Conservation (phyloP, 495 filamentous ascomycete genomes). For the Aspergillus affinis region DNA sequence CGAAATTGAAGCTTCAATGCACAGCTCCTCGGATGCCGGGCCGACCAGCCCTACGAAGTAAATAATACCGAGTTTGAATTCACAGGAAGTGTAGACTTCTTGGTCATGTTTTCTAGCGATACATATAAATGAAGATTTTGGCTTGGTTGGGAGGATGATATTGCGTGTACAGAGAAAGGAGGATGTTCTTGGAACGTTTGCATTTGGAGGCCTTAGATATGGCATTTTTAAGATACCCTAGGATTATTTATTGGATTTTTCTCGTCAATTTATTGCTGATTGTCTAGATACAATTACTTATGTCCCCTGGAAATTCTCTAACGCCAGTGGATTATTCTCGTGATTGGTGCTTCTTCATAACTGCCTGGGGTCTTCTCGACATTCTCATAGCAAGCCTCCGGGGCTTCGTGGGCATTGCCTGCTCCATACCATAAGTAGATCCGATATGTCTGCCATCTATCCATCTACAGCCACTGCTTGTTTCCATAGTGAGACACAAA, state of each 20-base stretch:
- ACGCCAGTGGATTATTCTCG: too few species aligned
- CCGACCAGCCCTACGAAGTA: conserved; percentile 3
- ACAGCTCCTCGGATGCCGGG: conserved; percentile 18
- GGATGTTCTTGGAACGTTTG: not conserved
- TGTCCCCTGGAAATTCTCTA: too few species aligned
- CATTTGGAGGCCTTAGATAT: conserved; percentile 5
- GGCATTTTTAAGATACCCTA: conserved; percentile 8
- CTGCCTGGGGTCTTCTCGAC: too few species aligned
- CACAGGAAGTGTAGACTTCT: not conserved
- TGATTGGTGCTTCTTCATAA: too few species aligned
- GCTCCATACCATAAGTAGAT: not conserved
- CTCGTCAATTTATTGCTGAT: not conserved
- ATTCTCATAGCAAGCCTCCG: too few species aligned
- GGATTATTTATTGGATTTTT: not conserved
- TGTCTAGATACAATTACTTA: not conserved
- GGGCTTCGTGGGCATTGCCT: too few species aligned
- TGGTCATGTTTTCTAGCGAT: not conserved
- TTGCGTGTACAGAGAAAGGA: not conserved
- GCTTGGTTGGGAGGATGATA: not conserved
- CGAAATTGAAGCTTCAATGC: conserved; percentile 71
- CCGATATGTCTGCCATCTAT: too few species aligned
- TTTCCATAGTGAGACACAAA: conserved; percentile 53
- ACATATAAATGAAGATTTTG: not conserved
- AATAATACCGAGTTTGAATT: not conserved
- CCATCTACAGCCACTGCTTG: conserved; percentile 32